Base-by-base conservation (phyloP, 768 basidiomycete genomes). In the Chalciporus pseudorubinellus region DNA sequence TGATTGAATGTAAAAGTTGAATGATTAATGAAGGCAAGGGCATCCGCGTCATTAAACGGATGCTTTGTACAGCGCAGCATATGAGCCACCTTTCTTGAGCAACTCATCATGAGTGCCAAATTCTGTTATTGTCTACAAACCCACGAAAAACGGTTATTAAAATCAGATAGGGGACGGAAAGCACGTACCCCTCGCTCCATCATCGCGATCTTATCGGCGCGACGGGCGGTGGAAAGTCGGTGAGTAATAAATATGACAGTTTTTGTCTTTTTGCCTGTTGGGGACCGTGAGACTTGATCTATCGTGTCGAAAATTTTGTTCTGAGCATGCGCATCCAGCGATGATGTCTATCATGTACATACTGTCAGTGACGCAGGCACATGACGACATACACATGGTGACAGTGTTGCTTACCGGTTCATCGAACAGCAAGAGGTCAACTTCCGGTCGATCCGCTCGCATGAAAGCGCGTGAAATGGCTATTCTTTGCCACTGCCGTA, bases 391-490 rank as follows among this genome's bases (percentile, higher is more conserved):
- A 31, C 45, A 48, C 39, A 42, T 18, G 39, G 33, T 39, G 4
- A 38, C 1, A 36, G 31, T 16, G 36, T 41, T 45, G 68, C 83
- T 63, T 70, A 85, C 87, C 46, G 90, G 89, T 72, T 92, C 89
- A 66, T 95, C 92, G 62, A 94, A 87, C 38, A 94, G 69, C 28
- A 94, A 73, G 13, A 94, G 70, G 68, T 93, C 89, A 21, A 89
- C 80, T 56, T 84, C 82, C 19, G 82, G 87, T 62, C 80, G 82
- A 60, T 75, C 79, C 43, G 88, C 86, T 53, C 91, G 77, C 87
- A 93, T 90, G 61, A 94, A 93, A 14, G 90, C 88, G 43, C 92
- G 80, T 42, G 91, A 87, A 44, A 94, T 79, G 16, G 92, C 91
- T 50, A 95, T 80, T 59, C 88, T 75, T 70, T 92, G 90, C 91